Base-by-base conservation (phyloP, 2,329 filamentous ascomycete genomes). In the Celoporthe dispersa region DNA sequence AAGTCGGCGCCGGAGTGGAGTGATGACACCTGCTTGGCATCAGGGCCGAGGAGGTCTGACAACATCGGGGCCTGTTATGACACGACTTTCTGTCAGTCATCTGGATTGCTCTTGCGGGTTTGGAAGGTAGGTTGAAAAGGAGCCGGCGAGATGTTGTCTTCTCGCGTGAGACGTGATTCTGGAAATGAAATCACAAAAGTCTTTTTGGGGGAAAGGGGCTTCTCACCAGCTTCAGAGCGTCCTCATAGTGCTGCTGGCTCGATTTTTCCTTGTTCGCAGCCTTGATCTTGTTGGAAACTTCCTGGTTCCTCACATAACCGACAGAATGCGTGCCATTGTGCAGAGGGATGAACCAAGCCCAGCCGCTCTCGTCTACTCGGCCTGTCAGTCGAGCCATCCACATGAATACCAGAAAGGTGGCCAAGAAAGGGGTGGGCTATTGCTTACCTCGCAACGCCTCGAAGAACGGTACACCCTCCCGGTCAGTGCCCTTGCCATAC, bases 291-390 rank as follows among this genome's bases (percentile, higher is more conserved):
- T 73, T 76, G 11, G 77, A 73, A 6, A 81, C 39, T 9, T 82
- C 75, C 74, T 85, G 82, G 68, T 80, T 79, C 72, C 76, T 76
- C 6, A 84, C 82, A 8, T 84, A 74, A 16, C 83, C 83, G 0
- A 85, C 79, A 0, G 83, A 85, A 2, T 71, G 66, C 2, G 79
- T 84, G 16, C 79, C 82, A 71, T 86, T 77, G 74, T 86, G 84
- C 1, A 87, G 75, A 0, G 85, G 85, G 67, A 87, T 86, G 63
- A 77, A 77, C 84, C 84, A 87, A 19, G 70, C 75, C 85, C 84
- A 87, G 16, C 85, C 85, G 69, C 82, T 85, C 74, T 86, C 84
- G 66, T 74, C 61, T 57, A 19, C 6, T 25, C 31, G 22, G 16
- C 19, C 22, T 48, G 41, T 48, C 41, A 48, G 41, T 48, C 22